These are phyloP conservation scores for Dicorynia guianensis DNA, from an alignment of 306 rosid species.

Conservation along the genomic window DNA sequence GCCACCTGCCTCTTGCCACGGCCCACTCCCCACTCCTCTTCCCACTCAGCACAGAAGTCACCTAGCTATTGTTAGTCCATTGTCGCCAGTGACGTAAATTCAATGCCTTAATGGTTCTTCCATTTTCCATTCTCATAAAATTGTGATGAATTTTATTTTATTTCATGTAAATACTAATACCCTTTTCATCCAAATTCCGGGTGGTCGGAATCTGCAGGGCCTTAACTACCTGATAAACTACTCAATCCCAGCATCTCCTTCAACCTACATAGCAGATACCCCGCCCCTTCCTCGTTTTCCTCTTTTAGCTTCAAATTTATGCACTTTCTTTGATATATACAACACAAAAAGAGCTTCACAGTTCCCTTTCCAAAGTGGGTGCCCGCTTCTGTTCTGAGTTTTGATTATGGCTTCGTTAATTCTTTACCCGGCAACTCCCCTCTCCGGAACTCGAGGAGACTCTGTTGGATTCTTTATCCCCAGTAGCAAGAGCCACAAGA, in stretches of 20 bases:
- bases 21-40: too few species aligned
- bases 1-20: too few species aligned
- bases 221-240: conserved; percentile 65
- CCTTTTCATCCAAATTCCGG: background rate
- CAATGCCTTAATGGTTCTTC: background rate
- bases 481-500: conserved; percentile 47
- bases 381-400: background rate
- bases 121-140: background rate
- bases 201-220: conserved; percentile 7
- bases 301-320: background rate
- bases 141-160: background rate
- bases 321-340: background rate
- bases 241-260: conserved; percentile 64
- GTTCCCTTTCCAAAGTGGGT: background rate
- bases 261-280: conserved; percentile 51
- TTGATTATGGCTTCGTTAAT: conserved; percentile 68
- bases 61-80: too few species aligned
- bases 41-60: too few species aligned
- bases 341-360: background rate
- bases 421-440: conserved; percentile 60
- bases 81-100: too few species aligned
- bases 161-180: background rate
- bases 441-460: conserved; percentile 50
- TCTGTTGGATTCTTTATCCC: conserved; percentile 38
- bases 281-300: background rate